These are phyloP conservation scores for Lentinus tigrinus DNA, from an alignment of 768 basidiomycete genomes.

Conservation along the genomic window DNA sequence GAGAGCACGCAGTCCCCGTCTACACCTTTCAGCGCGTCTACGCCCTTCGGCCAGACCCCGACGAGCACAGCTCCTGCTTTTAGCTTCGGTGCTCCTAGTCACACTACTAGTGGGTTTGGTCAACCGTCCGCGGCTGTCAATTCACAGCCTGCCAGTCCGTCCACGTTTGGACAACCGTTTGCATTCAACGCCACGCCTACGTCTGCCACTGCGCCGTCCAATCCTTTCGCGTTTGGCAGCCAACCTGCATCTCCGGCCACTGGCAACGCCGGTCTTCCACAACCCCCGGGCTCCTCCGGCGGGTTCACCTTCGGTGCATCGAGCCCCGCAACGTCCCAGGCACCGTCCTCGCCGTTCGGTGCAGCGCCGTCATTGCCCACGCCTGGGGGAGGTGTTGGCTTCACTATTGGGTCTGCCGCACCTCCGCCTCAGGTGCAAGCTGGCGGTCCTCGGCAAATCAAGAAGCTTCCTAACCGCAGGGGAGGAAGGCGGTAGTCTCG, in stretches of 20 bases:
- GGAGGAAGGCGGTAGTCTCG: constrained; percentile 27
- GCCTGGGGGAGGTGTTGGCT: constrained; percentile 20
- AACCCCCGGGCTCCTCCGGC: constrained; percentile 14
- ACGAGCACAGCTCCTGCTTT: constrained; percentile 21
- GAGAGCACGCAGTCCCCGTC: constrained; percentile 17
- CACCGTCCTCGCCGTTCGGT: constrained; percentile 30
- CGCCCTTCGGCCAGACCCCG: constrained; percentile 43
- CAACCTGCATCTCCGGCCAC: constrained; percentile 34
- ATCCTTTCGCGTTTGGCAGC: constrained; percentile 31
- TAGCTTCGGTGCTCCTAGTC: constrained; percentile 23
- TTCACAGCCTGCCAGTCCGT: constrained; percentile 27
- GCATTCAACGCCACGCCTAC: constrained; percentile 27
- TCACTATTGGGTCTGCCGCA: constrained; percentile 32
- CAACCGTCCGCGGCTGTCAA: constrained; percentile 17
- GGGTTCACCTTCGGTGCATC: constrained; percentile 26
- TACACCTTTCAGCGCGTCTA: constrained; percentile 34
- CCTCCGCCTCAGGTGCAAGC: constrained; percentile 16
- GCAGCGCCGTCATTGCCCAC: constrained; percentile 15
- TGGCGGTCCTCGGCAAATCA: constrained; percentile 25
- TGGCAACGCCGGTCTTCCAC: constrained; percentile 24
- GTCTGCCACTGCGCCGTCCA: constrained; percentile 29
- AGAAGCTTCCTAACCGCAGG: constrained; percentile 33
- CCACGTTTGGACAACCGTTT: constrained; percentile 30
- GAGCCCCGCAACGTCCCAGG: constrained; percentile 13
- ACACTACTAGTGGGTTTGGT: constrained; percentile 23